Evolutionary conservation across 2,329 filamentous ascomycete genomes (phyloP).

Genomic region (Xylariaceae sp.): DNA sequence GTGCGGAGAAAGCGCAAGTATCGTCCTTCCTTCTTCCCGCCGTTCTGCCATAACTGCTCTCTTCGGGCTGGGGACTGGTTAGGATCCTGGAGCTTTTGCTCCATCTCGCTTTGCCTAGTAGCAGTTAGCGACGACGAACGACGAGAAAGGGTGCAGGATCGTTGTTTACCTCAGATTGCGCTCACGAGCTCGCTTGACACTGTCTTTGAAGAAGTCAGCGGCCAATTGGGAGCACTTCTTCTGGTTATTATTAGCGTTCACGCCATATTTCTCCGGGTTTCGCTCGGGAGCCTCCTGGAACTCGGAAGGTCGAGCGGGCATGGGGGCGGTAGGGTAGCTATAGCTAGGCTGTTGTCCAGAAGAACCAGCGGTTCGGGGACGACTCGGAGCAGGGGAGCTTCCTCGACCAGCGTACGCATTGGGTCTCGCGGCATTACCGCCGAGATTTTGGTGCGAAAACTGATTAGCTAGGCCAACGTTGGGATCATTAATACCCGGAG

Average conservation of each 20-base stretch:
- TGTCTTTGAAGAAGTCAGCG: constrained; percentile 96
- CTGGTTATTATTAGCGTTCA: constrained; percentile 61
- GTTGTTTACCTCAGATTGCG: constrained; percentile 75
- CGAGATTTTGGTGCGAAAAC: constrained; percentile 93
- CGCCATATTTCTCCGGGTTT: constrained; percentile 73
- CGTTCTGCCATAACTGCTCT: constrained; percentile 76
- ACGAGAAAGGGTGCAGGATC: not conserved
- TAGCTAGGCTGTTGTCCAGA: constrained; percentile 55
- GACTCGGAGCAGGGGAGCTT: constrained; percentile 59
- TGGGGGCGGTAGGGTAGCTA: constrained; percentile 62
- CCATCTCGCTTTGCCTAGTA: constrained; percentile 80
- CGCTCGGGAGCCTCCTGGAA: constrained; percentile 76
- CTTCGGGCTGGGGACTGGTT: constrained; percentile 69
- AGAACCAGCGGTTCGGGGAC: constrained; percentile 78
- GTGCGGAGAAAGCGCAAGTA: constrained; percentile 92
- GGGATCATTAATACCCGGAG: constrained; percentile 66
- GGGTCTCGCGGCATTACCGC: constrained; percentile 58
- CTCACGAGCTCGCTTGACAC: constrained; percentile 90
- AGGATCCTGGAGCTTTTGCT: constrained; percentile 74
- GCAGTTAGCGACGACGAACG: constrained; percentile 17
- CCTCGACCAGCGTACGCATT: constrained; percentile 64
- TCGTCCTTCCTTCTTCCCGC: constrained; percentile 82
- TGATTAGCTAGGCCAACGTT: constrained; percentile 91
- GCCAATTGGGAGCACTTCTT: constrained; percentile 66
- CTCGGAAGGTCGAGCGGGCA: constrained; percentile 59